phyloP scores from a whole-genome alignment of 1,284 basidiomycete species.

The Apiotrichum montevideense region DNA sequence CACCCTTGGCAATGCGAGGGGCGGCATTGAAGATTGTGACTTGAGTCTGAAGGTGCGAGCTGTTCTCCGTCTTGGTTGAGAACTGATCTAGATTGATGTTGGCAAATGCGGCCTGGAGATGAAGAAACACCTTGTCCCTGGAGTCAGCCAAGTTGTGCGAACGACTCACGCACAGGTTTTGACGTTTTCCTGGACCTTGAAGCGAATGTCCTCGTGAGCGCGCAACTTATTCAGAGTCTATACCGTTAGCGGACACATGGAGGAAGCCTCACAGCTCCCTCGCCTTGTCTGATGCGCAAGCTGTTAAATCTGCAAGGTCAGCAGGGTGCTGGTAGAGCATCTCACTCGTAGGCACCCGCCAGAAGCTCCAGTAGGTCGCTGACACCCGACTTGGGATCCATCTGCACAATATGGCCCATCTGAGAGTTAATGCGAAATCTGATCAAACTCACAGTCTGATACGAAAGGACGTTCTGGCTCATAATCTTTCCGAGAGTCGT shows the following conservation, averaged over 20 bases:
- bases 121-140: constrained; percentile 45
- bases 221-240: constrained; percentile 35
- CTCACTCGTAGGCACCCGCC: constrained; percentile 23
- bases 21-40: constrained; percentile 34
- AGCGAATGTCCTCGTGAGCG: constrained; percentile 28
- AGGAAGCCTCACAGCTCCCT: constrained; percentile 24
- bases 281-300: constrained; percentile 38
- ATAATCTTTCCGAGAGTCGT: constrained; percentile 32
- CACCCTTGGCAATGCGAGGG: constrained; percentile 34
- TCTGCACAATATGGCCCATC: constrained; percentile 26
- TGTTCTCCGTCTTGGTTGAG: constrained; percentile 22
- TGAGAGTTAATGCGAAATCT: not conserved
- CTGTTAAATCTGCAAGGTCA: constrained; percentile 27
- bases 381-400: constrained; percentile 17
- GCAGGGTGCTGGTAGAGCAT: too few species aligned
- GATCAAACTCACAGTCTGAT: constrained; percentile 11
- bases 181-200: constrained; percentile 20
- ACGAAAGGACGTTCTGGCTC: constrained; percentile 21
- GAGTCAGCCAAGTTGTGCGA: constrained; percentile 5
- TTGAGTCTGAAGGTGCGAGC: constrained; percentile 24
- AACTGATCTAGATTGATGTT: constrained; percentile 31
- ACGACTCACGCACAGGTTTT: constrained; percentile 28
- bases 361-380: constrained; percentile 27
- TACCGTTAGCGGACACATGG: not conserved
- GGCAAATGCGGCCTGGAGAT: constrained; percentile 37